Percentiles rank a stretch among this genome's conserved stretches.
Evolutionary conservation across 2,329 filamentous ascomycete species (phyloP).

Genomic region (Fusarium sp.): DNA sequence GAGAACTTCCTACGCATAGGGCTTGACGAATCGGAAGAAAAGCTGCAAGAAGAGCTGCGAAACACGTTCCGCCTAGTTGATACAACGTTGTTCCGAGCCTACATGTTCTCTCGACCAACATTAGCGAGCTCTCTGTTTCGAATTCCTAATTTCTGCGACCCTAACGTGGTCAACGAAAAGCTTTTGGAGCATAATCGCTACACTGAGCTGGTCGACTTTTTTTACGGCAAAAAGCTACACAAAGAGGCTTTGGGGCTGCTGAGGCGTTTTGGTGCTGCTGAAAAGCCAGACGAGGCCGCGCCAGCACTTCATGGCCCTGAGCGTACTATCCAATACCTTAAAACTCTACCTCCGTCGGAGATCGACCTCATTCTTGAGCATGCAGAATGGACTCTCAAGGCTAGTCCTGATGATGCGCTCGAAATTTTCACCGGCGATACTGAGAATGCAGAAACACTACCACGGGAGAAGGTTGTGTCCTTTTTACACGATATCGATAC

Average conservation of each 20-base stretch:
- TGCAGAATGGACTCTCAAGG: constrained; percentile 84
- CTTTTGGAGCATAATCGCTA: constrained; percentile 89
- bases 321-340: constrained; percentile 88
- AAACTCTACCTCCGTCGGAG: constrained; percentile 85
- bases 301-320: constrained; percentile 79
- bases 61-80: constrained; percentile 87
- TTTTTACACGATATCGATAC: constrained; percentile 78
- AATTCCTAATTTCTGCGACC: constrained; percentile 96
- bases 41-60: constrained; percentile 77
- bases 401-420: constrained; percentile 81
- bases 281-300: constrained; percentile 61
- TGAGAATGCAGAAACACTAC: constrained; percentile 91
- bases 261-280: constrained; percentile 77
- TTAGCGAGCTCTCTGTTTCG: constrained; percentile 91
- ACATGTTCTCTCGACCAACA: constrained; percentile 90
- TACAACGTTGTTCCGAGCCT: constrained; percentile 91
- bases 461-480: constrained; percentile 77
- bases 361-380: constrained; percentile 94
- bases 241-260: constrained; percentile 86
- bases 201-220: constrained; percentile 95
- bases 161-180: constrained; percentile 92
- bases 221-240: constrained; percentile 94
- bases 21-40: constrained; percentile 61
- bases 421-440: constrained; percentile 93
- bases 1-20: constrained; percentile 65